Base-by-base conservation (phyloP, 1,139 yeast genomes). In the Protomyces macrosporus region DNA sequence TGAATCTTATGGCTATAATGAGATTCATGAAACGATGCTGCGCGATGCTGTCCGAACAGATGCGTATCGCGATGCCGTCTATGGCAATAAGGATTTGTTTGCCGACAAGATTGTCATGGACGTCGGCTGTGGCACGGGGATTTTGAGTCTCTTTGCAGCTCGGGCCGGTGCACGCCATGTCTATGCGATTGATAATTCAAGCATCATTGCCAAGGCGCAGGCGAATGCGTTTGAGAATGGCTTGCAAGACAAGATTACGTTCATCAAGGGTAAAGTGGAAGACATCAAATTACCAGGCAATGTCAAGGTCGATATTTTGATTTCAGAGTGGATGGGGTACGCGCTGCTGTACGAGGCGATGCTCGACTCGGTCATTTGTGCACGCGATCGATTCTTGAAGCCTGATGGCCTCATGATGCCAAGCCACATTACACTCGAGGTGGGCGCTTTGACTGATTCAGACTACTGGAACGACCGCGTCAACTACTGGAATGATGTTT, bases 291-390 rank as follows among this genome's bases (percentile, higher is more conserved):
- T 95, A 71, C 98, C 98, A 53, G 85, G 69, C 67, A 30, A 16
- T 14, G 74, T 72, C 53, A 70, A 87, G 73, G 98, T 95, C 61
- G 99, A 95, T 75, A 93, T 95, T 70, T 95, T 95, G 70, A 87
- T 95, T 67, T 86, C 95, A 68, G 99, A 95, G 78, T 95, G 99
- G 99, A 95, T 95, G 99, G 99, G 99, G 23, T 95, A 95, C 77
- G 95, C 93, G 73, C 78, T 95, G 72, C 80, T 95, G 66, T 95
- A 91, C 74, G 99, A 95, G 80, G 88, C 96, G 68, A 95, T 95
- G 99, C 82, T 95, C 75, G 98, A 95, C 75, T 90, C 98, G 45
- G 99, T 95, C 35, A 79, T 95, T 69, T 83, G 84, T 70, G 99
- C 99, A 37, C 84, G 99, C 77, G 98, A 95, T 77, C 84, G 82